Conservation (phyloP, 139 green algal species). For the Yamagishiella unicocca region DNA sequence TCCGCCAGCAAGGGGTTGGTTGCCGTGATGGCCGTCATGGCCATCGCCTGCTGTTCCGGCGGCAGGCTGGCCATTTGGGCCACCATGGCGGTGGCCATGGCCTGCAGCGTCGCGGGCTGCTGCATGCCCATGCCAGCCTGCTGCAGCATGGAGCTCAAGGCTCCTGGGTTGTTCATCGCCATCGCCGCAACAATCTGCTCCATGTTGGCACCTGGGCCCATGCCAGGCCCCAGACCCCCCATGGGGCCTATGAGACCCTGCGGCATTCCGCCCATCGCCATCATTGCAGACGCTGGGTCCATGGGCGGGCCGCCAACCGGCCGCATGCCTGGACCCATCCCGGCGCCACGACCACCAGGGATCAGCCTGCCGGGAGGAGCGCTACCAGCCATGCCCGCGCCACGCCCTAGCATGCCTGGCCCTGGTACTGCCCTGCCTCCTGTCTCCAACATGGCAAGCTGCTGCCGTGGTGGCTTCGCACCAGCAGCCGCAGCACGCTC, state of each 20-base stretch:
- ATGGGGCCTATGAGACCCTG: not conserved
- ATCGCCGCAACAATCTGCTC: conserved; percentile 11
- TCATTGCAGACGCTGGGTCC: conserved; percentile 4
- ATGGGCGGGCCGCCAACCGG: not conserved
- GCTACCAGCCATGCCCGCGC: not conserved
- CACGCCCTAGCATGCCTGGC: not conserved
- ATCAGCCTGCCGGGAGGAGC: not conserved
- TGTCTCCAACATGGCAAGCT: not conserved
- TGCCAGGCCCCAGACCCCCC: not conserved
- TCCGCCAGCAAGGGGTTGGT: conserved; percentile 34
- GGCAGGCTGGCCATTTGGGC: conserved; percentile 15
- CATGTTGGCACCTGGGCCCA: not conserved
- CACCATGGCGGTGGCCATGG: conserved; percentile 13
- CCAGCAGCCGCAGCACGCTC: conserved; percentile 53
- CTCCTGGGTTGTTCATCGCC: conserved; percentile 3
- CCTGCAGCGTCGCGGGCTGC: conserved; percentile 5
- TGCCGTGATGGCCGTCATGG: conserved; percentile 19
- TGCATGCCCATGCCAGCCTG: conserved; percentile 34
- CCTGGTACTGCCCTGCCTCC: not conserved
- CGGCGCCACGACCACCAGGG: not conserved
- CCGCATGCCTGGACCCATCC: conserved; percentile 44
- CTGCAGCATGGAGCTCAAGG: conserved; percentile 2
- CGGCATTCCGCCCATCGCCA: conserved; percentile 1
- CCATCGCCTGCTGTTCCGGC: conserved; percentile 31
- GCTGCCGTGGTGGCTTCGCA: conserved; percentile 41